phyloP scores from a whole-genome alignment of 306 rosid species.

The Vicia villosa region DNA sequence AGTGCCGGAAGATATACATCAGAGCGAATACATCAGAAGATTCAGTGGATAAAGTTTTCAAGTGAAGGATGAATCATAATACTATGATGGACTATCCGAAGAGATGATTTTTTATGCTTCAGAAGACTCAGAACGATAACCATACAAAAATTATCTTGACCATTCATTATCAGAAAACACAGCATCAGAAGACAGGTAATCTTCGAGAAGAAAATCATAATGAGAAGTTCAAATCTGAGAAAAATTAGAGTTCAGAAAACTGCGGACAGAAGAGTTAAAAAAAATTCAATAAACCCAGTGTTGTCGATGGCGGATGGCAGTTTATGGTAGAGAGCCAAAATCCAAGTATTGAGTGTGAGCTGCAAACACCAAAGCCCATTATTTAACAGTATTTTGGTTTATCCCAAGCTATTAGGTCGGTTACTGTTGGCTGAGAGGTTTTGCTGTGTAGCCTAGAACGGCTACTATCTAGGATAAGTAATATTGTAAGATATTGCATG shows the following conservation, averaged over 20 bases:
- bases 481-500: neutral
- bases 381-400: neutral
- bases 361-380: neutral
- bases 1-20: neutral
- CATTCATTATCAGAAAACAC: too few species aligned
- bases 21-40: neutral
- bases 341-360: neutral
- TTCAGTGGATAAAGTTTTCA: neutral
- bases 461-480: slow-evolving; percentile 3
- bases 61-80: neutral
- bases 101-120: too few species aligned
- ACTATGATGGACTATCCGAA: neutral
- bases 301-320: too few species aligned
- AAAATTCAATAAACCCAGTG: too few species aligned
- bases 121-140: too few species aligned
- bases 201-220: neutral
- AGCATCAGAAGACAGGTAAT: too few species aligned
- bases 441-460: neutral
- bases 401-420: neutral
- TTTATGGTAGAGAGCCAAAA: too few species aligned
- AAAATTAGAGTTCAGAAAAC: too few species aligned
- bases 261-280: too few species aligned
- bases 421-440: neutral
- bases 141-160: too few species aligned
- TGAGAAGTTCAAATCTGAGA: neutral